These are phyloP conservation scores for Plasmodium gallinaceum DNA, from an alignment of 169 alveolate species.

Conservation along the genomic window DNA sequence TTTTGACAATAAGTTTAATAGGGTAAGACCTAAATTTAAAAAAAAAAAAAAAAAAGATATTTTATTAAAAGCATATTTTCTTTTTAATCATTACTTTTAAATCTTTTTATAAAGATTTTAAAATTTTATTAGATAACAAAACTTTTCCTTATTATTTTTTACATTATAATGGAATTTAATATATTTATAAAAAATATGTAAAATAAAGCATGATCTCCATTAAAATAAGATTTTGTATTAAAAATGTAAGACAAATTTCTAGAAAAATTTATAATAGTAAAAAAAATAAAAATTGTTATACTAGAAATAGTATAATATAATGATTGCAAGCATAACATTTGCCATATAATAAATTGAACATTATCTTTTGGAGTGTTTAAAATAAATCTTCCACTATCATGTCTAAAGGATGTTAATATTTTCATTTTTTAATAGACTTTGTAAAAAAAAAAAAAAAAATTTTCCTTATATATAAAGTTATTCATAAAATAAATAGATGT, in stretches of 20 bases:
- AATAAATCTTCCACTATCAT: conserved; percentile 2
- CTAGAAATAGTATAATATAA: conserved; percentile 24
- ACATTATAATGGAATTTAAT: conserved; percentile 30
- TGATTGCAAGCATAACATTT: conserved; percentile 31
- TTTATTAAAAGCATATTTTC: not conserved
- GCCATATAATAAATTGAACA: conserved; percentile 22
- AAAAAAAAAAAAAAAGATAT: not conserved
- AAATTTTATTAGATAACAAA: not conserved
- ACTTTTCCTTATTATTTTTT: not conserved
- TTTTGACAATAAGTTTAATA: conserved; percentile 10
- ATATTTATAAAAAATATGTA: conserved; percentile 17
- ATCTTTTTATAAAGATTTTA: not conserved
- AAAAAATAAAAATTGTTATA: conserved; percentile 14
- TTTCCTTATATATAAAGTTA: too few relatives aligned
- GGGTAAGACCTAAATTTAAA: conserved; percentile 1
- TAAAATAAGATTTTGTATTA: conserved; percentile 24
- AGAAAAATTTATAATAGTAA: conserved; percentile 1
- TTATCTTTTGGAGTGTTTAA: not conserved
- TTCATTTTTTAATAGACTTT: not conserved
- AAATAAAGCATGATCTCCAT: conserved; percentile 25
- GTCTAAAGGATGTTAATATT: conserved; percentile 1
- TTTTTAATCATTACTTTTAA: not conserved
- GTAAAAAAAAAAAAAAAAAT: not conserved
- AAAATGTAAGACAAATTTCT: conserved; percentile 21
- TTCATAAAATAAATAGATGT: not conserved